Percentiles rank a stretch among this genome's conserved stretches.
phyloP scores from a whole-genome alignment of 208 protist genomes.

The Leishmania arabica region DNA sequence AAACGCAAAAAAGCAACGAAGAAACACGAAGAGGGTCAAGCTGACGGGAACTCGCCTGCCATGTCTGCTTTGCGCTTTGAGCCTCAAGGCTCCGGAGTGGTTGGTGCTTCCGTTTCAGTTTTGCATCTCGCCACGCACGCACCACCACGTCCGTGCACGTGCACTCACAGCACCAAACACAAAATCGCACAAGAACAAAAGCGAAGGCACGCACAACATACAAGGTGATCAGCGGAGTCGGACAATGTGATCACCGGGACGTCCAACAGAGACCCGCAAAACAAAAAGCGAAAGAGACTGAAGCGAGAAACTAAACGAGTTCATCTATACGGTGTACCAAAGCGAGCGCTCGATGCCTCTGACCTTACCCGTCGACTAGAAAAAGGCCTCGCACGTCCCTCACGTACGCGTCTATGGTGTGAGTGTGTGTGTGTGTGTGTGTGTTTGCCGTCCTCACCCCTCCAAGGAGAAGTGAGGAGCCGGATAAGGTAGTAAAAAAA shows the following conservation, averaged over 20 bases:
- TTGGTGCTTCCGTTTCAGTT: too few species aligned
- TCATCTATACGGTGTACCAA: constrained; percentile 6
- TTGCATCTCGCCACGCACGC: neutral
- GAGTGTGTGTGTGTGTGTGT: neutral
- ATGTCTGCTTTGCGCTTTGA: neutral
- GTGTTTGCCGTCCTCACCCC: neutral
- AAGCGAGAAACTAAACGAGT: constrained; percentile 6
- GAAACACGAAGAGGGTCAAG: neutral
- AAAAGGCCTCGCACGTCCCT: neutral
- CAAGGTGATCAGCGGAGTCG: neutral
- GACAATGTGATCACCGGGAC: neutral
- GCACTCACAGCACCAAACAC: neutral
- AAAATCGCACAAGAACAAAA: neutral
- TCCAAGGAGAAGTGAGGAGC: neutral
- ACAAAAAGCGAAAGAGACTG: constrained; percentile 2
- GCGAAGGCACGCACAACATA: neutral
- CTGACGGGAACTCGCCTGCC: neutral
- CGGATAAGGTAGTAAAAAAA: neutral
- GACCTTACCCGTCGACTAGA: neutral
- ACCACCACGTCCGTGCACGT: neutral
- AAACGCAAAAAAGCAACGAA: neutral
- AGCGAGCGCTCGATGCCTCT: neutral
- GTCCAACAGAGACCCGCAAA: neutral
- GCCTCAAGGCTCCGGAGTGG: neutral
- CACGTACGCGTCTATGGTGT: constrained; percentile 16